phyloP scores from a whole-genome alignment of 2,329 filamentous ascomycete genomes.

The Thielaviopsis musarum region DNA sequence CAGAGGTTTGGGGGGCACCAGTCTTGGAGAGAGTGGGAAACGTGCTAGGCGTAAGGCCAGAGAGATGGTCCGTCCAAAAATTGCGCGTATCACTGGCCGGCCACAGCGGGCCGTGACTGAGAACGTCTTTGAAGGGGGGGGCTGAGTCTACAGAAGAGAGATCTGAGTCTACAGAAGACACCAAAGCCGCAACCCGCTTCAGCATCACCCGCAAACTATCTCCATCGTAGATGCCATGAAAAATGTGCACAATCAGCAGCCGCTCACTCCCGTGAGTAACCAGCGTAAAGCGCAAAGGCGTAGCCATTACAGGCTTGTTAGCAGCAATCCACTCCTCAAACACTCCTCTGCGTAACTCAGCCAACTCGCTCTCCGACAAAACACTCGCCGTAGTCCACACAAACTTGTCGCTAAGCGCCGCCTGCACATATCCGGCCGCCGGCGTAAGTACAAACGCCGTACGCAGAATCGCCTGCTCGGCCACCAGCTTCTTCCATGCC shows the following conservation, averaged over 20 bases:
- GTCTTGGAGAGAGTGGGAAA: conserved; percentile 12
- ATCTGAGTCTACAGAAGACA: too few relatives aligned
- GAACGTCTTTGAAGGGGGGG: conserved; percentile 41
- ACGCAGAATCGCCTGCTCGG: conserved; percentile 46
- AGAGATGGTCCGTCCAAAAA: conserved; percentile 54
- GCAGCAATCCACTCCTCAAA: conserved; percentile 31
- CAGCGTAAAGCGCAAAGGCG: conserved; percentile 35
- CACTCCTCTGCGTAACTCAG: conserved; percentile 17
- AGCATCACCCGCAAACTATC: conserved; percentile 58
- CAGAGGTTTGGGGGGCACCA: too few relatives aligned
- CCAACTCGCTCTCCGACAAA: not conserved
- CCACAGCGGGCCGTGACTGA: conserved; percentile 53
- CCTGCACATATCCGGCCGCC: conserved; percentile 65
- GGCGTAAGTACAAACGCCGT: conserved; percentile 55
- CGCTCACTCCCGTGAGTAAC: conserved; percentile 17
- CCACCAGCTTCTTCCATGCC: conserved; percentile 41
- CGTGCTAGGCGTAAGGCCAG: conserved; percentile 16
- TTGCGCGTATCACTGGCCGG: conserved; percentile 22
- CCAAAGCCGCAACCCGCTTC: not conserved
- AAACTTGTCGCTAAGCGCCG: conserved; percentile 33
- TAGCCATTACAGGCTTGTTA: conserved; percentile 31
- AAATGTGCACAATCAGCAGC: conserved; percentile 49
- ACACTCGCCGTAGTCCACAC: conserved; percentile 27
- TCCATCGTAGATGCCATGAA: conserved; percentile 80
- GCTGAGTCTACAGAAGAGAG: not conserved